A percentile compares a stretch with the other conserved stretches of the same genome.
Evolutionary conservation across 345 rosid genomes (phyloP).

Genomic region (Lagerstroemia speciosa): DNA sequence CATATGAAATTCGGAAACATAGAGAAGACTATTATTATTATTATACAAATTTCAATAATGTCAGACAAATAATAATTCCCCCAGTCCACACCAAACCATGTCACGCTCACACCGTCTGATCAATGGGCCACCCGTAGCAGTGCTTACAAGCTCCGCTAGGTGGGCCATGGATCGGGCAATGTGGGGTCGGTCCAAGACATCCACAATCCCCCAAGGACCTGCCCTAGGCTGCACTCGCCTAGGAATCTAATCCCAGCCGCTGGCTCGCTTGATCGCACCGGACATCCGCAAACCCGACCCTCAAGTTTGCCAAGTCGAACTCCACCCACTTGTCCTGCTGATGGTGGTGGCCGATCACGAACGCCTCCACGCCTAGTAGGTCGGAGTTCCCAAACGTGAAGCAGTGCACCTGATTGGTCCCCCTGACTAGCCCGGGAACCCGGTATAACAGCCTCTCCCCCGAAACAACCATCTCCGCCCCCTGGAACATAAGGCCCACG

Average conservation of each 20-base stretch:
- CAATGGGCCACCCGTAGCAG: constrained; percentile 1
- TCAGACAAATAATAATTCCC: background rate
- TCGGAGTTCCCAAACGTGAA: constrained; percentile 86
- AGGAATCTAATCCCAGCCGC: background rate
- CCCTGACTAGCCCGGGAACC: constrained; percentile 50
- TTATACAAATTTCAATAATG: background rate
- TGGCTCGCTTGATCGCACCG: constrained; percentile 72
- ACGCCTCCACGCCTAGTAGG: constrained; percentile 73
- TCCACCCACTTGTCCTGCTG: constrained; percentile 93
- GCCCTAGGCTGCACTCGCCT: background rate
- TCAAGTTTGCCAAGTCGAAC: constrained; percentile 64
- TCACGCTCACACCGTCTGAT: background rate
- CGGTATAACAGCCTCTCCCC: constrained; percentile 51
- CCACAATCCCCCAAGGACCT: background rate
- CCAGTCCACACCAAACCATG: background rate
- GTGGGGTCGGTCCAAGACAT: background rate
- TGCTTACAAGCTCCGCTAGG: background rate
- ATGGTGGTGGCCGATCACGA: constrained; percentile 85
- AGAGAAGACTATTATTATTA: background rate
- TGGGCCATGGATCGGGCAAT: background rate
- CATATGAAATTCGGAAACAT: too few species aligned
- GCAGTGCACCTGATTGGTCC: constrained; percentile 65
- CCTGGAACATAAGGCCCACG: constrained; percentile 57
- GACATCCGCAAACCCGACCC: constrained; percentile 66
- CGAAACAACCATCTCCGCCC: constrained; percentile 65